Percentiles rank a stretch among this genome's conserved stretches.
phyloP scores from a whole-genome alignment of 1,284 basidiomycete genomes.

The Ceratobasidium sp. region DNA sequence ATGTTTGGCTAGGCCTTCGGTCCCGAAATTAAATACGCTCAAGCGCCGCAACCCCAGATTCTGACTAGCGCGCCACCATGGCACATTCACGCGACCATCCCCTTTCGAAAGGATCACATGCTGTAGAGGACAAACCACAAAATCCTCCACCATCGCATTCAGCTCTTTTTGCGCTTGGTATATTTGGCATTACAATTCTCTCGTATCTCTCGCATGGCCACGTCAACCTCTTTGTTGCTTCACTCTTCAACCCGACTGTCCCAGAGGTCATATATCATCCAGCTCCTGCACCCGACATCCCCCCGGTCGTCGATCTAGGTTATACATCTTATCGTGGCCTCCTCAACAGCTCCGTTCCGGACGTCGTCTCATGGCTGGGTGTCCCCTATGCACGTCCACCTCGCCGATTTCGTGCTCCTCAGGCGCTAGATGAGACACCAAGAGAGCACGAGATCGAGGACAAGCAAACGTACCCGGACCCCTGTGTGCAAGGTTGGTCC shows the following conservation, averaged over 20 bases:
- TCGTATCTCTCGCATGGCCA: slow-evolving; percentile 5
- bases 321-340: slow-evolving; percentile 62
- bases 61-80: not conserved
- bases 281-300: not conserved
- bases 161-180: slow-evolving; percentile 9
- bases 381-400: slow-evolving; percentile 63
- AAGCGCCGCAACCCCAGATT: not conserved
- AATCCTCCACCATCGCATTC: slow-evolving; percentile 31
- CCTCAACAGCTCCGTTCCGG: slow-evolving; percentile 55
- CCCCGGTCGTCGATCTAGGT: slow-evolving; percentile 49
- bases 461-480: slow-evolving; percentile 28
- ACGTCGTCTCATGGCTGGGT: slow-evolving; percentile 67
- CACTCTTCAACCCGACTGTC: slow-evolving; percentile 2
- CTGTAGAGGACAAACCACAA: slow-evolving; percentile 10
- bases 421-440: slow-evolving; percentile 53
- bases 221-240: slow-evolving; percentile 1
- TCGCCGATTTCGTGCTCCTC: slow-evolving; percentile 60
- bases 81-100: slow-evolving; percentile 23
- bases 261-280: not conserved
- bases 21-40: too few species aligned
- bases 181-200: not conserved
- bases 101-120: slow-evolving; percentile 9
- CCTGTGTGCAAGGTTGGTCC: slow-evolving; percentile 34
- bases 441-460: slow-evolving; percentile 42
- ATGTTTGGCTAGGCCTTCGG: not conserved